Base-by-base conservation (phyloP, 805 yeast genomes). In the Yamadazyma ubonensis region DNA sequence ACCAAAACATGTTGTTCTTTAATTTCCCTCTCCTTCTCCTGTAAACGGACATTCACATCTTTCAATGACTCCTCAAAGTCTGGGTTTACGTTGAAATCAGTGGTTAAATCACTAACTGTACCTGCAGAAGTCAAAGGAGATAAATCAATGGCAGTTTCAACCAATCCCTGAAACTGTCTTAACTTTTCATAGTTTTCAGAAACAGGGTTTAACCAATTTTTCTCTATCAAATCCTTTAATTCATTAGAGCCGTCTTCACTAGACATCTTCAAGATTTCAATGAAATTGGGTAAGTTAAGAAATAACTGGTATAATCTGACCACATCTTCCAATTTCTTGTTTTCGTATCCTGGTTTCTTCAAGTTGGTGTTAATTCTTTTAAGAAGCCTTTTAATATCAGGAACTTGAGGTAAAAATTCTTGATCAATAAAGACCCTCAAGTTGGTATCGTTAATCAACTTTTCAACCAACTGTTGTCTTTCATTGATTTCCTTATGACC, bases 141-240 rank as follows among this genome's bases (percentile, higher is more conserved):
- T 33, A 93, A 68, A 56, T 93, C 99, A 18, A 93, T 81, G 0
- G 98, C 90, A 2, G 95, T 83, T 59, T 93, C 97, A 7, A 93
- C 90, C 56, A 93, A 71, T 55, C 88, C 96, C 57, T 85, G 83
- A 29, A 84, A 75, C 50, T 86, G 88, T 12, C 63, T 57, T 36
- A 93, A 67, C 1, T 84, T 76, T 2, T 58, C 61, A 27, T 73
- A 63, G 38, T 71, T 64, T 19, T 72, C 71, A 11, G 61, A 52
- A 14, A 91, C 55, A 1, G 86, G 86, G 1, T 58, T 59, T 2
- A 78, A 58, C 85, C 95, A 91, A 28, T 68, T 62, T 14, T 58
- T 49, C 9, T 63, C 54, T 7, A 85, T 57, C 25, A 83, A 59
- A 3, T 49, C 48, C 23, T 59, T 58, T 5, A 63, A 46, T 8